Evolutionary conservation across 495 filamentous ascomycete species (phyloP).

Genomic region (Articulospora tetracladia): DNA sequence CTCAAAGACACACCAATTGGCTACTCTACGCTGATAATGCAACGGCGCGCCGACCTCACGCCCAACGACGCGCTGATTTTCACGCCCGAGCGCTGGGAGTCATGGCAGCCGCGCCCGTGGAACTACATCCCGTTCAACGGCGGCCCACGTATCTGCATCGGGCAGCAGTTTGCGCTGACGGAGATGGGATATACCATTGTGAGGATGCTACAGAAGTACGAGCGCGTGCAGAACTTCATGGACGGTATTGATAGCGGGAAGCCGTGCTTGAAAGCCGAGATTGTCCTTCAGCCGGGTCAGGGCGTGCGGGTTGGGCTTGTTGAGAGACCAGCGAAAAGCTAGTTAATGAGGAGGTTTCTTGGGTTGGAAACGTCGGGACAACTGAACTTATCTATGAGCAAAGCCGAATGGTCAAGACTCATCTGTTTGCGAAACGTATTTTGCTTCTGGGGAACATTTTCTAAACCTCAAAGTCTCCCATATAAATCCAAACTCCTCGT

Average conservation of each 20-base stretch:
- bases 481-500: too few species aligned
- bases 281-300: slow-evolving; percentile 60
- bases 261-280: slow-evolving; percentile 57
- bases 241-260: slow-evolving; percentile 38
- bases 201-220: slow-evolving; percentile 67
- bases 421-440: too few species aligned
- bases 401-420: too few species aligned
- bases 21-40: slow-evolving; percentile 70
- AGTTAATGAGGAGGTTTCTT: neutral
- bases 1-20: slow-evolving; percentile 64
- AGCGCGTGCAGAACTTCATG: slow-evolving; percentile 50
- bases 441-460: too few species aligned
- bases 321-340: neutral
- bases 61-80: slow-evolving; percentile 37
- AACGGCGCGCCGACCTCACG: slow-evolving; percentile 66
- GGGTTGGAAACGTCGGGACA: too few species aligned
- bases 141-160: slow-evolving; percentile 79
- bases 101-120: slow-evolving; percentile 54
- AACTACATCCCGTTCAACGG: slow-evolving; percentile 58
- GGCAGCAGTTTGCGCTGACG: slow-evolving; percentile 78
- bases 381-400: too few species aligned
- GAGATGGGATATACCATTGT: slow-evolving; percentile 76
- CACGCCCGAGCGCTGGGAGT: slow-evolving; percentile 55
- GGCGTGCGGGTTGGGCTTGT: slow-evolving; percentile 57
- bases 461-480: too few species aligned